Percentiles rank a stretch among this genome's conserved stretches.
These are phyloP conservation scores for Rauvolfia tetraphylla DNA, from an alignment of 257 asterid species.

Conservation along the genomic window DNA sequence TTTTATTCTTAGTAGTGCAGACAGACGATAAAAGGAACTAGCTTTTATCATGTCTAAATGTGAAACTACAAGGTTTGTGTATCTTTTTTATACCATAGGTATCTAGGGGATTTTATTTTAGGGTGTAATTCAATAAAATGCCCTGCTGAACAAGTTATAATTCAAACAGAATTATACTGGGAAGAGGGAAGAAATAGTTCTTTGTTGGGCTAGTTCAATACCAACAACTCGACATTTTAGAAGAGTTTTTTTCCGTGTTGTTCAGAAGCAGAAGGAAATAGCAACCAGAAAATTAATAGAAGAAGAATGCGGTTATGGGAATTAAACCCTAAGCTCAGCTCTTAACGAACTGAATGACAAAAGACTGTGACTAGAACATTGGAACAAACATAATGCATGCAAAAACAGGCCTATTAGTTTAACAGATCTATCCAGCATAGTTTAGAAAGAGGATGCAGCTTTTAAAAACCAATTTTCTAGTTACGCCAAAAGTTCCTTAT, in stretches of 20 bases:
- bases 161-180: background rate
- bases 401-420: no score
- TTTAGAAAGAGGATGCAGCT: background rate
- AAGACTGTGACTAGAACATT: no score
- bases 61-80: background rate
- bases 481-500: background rate
- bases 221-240: background rate
- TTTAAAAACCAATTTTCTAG: background rate
- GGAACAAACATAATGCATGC: no score
- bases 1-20: background rate
- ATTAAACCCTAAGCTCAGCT: background rate
- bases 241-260: background rate
- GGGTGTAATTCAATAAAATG: background rate
- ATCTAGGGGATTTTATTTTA: background rate
- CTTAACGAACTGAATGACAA: background rate
- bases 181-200: background rate
- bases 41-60: background rate
- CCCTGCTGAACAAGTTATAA: background rate
- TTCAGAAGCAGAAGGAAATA: background rate
- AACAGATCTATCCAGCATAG: background rate
- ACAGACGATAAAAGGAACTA: background rate
- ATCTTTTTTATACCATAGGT: background rate
- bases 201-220: background rate
- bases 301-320: background rate
- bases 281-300: background rate